A percentile compares a stretch with the other conserved stretches of the same genome.
phyloP scores from a whole-genome alignment of 148 eudicot species.

The Vaccinium macrocarpon region DNA sequence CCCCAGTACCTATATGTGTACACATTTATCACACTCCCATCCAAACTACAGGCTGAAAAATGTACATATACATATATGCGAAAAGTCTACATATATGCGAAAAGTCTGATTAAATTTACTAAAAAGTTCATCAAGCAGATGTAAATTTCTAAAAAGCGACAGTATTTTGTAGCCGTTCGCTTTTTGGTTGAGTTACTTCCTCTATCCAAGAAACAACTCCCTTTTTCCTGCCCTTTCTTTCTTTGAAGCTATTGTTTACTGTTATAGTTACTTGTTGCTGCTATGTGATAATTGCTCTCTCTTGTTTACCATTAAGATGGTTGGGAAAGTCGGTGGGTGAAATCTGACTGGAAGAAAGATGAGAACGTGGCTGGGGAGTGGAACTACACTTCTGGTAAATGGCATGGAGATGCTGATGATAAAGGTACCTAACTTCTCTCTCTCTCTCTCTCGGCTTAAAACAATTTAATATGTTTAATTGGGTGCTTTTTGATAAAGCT shows the following conservation, averaged over 20 bases:
- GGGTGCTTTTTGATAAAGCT: too few species aligned
- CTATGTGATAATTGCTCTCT: neutral
- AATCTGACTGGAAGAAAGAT: constrained; percentile 96
- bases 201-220: too few species aligned
- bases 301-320: constrained; percentile 54
- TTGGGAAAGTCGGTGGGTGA: constrained; percentile 93
- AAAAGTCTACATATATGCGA: neutral
- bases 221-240: neutral
- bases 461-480: neutral
- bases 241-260: neutral
- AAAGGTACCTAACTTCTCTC: constrained; percentile 46
- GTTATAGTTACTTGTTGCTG: neutral
- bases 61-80: neutral
- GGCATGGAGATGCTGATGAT: constrained; percentile 86
- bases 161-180: neutral
- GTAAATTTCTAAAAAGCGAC: neutral
- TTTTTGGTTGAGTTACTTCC: neutral
- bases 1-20: neutral
- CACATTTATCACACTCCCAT: neutral
- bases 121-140: neutral
- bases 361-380: constrained; percentile 95
- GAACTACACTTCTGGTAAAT: constrained; percentile 95
- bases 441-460: neutral
- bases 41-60: neutral
- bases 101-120: neutral